A percentile compares a stretch with the other conserved stretches of the same genome.
phyloP scores from a whole-genome alignment of 148 eudicot genomes.

The Camellia japonica region DNA sequence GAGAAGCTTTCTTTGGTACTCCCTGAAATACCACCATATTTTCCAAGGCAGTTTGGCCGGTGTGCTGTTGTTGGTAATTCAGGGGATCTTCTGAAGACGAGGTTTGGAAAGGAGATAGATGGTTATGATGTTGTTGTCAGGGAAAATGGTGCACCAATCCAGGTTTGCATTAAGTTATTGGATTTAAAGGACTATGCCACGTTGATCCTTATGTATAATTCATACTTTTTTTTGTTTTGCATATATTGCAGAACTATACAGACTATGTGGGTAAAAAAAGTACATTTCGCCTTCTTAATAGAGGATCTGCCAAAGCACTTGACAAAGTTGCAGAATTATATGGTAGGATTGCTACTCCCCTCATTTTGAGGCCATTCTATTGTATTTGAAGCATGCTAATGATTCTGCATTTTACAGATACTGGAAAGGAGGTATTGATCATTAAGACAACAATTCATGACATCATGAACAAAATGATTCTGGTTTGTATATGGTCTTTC shows the following conservation, averaged over 20 bases:
- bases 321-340: conserved; percentile 98
- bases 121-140: conserved; percentile 77
- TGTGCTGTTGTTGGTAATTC: conserved; percentile 99
- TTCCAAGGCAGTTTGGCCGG: conserved; percentile 71
- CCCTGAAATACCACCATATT: conserved; percentile 79
- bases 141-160: conserved; percentile 96
- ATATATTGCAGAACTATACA: conserved; percentile 64
- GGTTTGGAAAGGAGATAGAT: conserved; percentile 92
- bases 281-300: conserved; percentile 93
- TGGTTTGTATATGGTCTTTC: conserved; percentile 43
- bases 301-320: conserved; percentile 99
- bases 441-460: conserved; percentile 96
- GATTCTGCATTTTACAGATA: conserved; percentile 42
- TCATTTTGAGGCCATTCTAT: conserved; percentile 15
- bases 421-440: conserved; percentile 89
- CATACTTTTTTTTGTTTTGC: conserved; percentile 8
- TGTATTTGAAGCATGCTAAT: conserved; percentile 16
- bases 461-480: conserved; percentile 96
- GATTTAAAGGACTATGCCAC: not conserved
- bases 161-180: conserved; percentile 41
- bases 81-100: conserved; percentile 88
- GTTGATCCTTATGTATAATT: not conserved
- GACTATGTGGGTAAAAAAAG: conserved; percentile 90
- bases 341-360: conserved; percentile 46
- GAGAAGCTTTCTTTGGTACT: conserved; percentile 93